These are phyloP conservation scores for Lanmaoa rubissima DNA, from an alignment of 768 basidiomycete genomes.

Conservation along the genomic window DNA sequence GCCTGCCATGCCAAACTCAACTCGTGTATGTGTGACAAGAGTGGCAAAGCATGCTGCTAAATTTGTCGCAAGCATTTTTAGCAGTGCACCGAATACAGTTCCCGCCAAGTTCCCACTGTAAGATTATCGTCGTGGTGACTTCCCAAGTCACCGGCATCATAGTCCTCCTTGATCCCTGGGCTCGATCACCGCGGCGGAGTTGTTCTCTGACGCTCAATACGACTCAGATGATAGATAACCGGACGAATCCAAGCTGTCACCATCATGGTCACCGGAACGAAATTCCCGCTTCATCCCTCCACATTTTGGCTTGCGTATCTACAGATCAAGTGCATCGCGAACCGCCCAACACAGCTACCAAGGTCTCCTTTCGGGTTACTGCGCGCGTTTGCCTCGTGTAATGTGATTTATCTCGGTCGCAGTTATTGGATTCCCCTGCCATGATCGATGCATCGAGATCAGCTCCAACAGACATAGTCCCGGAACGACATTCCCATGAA, in stretches of 20 bases:
- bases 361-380: constrained; percentile 4
- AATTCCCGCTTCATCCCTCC: constrained; percentile 2
- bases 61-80: constrained; percentile 9
- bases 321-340: not conserved
- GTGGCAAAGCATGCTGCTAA: constrained; percentile 10
- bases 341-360: not conserved
- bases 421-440: not conserved
- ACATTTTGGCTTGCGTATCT: not conserved
- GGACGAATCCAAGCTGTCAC: constrained; percentile 8
- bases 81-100: not conserved
- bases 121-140: constrained; percentile 20
- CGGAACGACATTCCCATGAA: not conserved
- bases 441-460: constrained; percentile 7
- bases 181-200: constrained; percentile 17
- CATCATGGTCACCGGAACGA: constrained; percentile 11
- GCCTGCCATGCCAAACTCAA: not conserved
- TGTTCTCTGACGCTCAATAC: not conserved
- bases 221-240: constrained; percentile 7
- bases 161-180: not conserved
- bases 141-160: constrained; percentile 19
- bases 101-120: constrained; percentile 1
- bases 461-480: not conserved
- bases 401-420: not conserved
- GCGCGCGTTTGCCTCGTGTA: constrained; percentile 10
- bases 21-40: not conserved